These are phyloP conservation scores for Psidium guajava DNA, from an alignment of 345 rosid genomes.

Conservation along the genomic window DNA sequence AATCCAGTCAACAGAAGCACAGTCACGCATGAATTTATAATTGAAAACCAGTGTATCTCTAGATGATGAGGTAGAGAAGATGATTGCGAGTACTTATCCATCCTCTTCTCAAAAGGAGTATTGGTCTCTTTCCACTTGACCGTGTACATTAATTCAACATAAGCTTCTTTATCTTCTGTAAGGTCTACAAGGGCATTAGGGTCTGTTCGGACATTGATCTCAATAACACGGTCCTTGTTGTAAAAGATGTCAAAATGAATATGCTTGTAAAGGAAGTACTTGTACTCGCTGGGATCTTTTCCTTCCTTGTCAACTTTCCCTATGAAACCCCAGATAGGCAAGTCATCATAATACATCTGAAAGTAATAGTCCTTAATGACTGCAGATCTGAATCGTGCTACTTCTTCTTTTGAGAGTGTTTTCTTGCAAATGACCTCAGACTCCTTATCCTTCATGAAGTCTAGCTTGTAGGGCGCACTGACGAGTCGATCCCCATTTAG, in stretches of 20 bases:
- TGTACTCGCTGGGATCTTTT: constrained; percentile 36
- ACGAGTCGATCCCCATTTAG: constrained; percentile 46
- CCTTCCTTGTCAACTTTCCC: constrained; percentile 42
- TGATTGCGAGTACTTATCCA: constrained; percentile 43
- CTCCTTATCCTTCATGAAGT: constrained; percentile 30
- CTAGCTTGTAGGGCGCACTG: constrained; percentile 37
- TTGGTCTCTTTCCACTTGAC: constrained; percentile 53
- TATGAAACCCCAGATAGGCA: constrained; percentile 48
- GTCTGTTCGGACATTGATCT: constrained; percentile 28
- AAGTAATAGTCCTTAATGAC: constrained; percentile 40
- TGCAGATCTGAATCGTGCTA: constrained; percentile 21
- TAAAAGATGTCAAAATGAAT: constrained; percentile 32
- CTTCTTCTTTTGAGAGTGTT: constrained; percentile 26
- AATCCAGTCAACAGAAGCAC: constrained; percentile 57
- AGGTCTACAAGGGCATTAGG: constrained; percentile 28
- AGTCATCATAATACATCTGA: constrained; percentile 50
- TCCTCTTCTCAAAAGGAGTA: constrained; percentile 36
- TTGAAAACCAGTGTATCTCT: constrained; percentile 61
- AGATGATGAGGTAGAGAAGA: constrained; percentile 48
- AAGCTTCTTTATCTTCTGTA: constrained; percentile 36
- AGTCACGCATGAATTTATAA: constrained; percentile 46
- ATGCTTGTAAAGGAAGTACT: constrained; percentile 34
- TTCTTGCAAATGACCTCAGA: constrained; percentile 24
- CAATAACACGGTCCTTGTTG: constrained; percentile 43
- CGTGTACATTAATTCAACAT: constrained; percentile 33